Percentiles rank a stretch among this genome's conserved stretches.
Conservation (phyloP, 345 rosid species). For the Draba incana region DNA sequence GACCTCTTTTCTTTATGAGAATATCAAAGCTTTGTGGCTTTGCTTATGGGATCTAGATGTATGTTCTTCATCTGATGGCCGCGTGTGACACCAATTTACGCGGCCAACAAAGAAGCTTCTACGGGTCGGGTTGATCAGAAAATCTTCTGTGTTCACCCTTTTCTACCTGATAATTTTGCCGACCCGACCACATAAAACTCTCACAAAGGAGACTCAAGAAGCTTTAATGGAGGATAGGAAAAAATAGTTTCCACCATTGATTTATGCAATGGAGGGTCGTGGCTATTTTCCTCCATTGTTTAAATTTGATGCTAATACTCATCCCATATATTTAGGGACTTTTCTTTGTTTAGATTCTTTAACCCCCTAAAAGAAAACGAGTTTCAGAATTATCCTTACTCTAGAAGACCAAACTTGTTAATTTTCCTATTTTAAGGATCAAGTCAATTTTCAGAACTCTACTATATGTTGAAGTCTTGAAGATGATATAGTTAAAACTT, state of each 20-base stretch:
- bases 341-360: slow-evolving; percentile 43
- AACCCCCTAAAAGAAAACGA: slow-evolving; percentile 15
- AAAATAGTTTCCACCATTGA: slow-evolving; percentile 38
- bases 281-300: slow-evolving; percentile 45
- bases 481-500: background rate
- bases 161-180: slow-evolving; percentile 34
- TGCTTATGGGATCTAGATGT: slow-evolving; percentile 33
- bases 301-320: slow-evolving; percentile 36
- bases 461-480: background rate
- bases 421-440: slow-evolving; percentile 26
- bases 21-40: slow-evolving; percentile 34
- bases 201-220: slow-evolving; percentile 33
- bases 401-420: slow-evolving; percentile 31
- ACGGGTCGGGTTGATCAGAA: slow-evolving; percentile 39
- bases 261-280: slow-evolving; percentile 35
- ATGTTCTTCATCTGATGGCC: slow-evolving; percentile 48
- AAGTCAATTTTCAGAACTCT: background rate
- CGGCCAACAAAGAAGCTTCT: slow-evolving; percentile 48
- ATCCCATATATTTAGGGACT: slow-evolving; percentile 34
- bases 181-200: slow-evolving; percentile 41
- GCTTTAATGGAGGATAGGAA: slow-evolving; percentile 41
- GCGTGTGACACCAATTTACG: slow-evolving; percentile 41
- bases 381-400: slow-evolving; percentile 24
- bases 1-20: slow-evolving; percentile 1
- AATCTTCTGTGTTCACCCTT: slow-evolving; percentile 14